These are phyloP conservation scores for Coniochaeta sp. DNA, from an alignment of 2,329 filamentous ascomycete genomes.

Conservation along the genomic window DNA sequence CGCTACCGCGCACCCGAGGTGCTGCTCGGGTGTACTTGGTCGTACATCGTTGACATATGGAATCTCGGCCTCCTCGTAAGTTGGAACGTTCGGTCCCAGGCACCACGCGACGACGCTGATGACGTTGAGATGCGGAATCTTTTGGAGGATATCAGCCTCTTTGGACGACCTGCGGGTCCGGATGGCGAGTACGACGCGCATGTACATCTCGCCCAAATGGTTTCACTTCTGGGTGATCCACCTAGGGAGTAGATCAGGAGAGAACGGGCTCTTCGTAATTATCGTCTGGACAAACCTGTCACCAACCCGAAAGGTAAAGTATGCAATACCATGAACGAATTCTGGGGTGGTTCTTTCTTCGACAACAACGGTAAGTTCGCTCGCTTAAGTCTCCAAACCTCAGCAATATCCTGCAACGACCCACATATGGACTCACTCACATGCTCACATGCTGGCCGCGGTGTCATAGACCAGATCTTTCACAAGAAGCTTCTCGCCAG, in stretches of 20 bases:
- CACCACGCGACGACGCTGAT: background rate
- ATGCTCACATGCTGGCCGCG: background rate
- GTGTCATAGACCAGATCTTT: background rate
- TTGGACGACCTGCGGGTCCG: background rate
- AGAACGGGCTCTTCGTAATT: background rate
- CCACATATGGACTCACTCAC: background rate
- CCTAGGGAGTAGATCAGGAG: background rate
- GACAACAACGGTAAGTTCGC: background rate
- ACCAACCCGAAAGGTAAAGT: background rate
- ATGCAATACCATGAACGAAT: background rate
- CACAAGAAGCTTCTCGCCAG: background rate
- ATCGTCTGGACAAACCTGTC: background rate
- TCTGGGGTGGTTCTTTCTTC: background rate
- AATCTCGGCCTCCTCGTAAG: constrained; percentile 14
- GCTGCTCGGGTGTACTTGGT: background rate
- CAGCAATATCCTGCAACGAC: background rate
- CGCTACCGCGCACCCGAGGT: background rate
- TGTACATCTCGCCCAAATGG: background rate
- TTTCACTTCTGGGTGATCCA: background rate
- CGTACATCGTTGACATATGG: constrained; percentile 10
- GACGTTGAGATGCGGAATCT: background rate
- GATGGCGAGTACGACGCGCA: constrained; percentile 1
- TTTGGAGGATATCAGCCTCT: background rate
- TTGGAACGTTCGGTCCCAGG: too few species aligned
- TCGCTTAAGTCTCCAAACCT: too few species aligned